Base-by-base conservation (phyloP, 164 flowering plant species). In the Vitis rotundifolia region DNA sequence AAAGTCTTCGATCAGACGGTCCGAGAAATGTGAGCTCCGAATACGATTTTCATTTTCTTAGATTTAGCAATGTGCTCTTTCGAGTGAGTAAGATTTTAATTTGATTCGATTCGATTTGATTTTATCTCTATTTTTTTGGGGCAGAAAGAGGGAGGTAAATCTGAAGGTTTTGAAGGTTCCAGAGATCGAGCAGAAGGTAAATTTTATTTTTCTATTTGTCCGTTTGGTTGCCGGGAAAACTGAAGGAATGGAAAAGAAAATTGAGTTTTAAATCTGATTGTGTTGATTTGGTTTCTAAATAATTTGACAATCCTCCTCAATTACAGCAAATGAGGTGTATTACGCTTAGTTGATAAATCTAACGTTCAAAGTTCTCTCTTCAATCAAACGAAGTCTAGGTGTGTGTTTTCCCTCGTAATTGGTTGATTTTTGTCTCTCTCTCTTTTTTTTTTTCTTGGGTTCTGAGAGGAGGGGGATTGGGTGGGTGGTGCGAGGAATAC, bases 141-240 rank as follows among this genome's bases (percentile, higher is more conserved):
- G 67, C 85, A 95, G 99, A 83, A 93, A 93, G 83, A 82, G 99
- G 71, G 99, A 95, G 89, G 99, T 95, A 68, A 94, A 92, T 82
- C 79, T 87, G 76, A 89, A 89, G 78, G 91, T 89, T 13, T 74
- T 89, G 82, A 83, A 87, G 87, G 87, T 89, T 72, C 93, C 93
- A 0, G 93, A 89, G 79, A 89, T 89, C 67, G 99, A 95, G 68
- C 99, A 95, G 81, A 93, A 95, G 97, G 99, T 90, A 72, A 64
- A 9, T 1, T 8, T 26, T 22, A 29, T 29, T 22, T 1, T 26
- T 28, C 14, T n/a, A 2, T 69, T 7, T 29, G 26, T 3, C 52
- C n/a, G 19, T 15, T 61, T 60, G 12, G 51, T 67, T 2, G 50
- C 49, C 58, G 63, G 26, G 55, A 53, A 53, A 37, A 37, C 44